Base-by-base conservation (phyloP, 2,329 filamentous ascomycete species). In the Venturia pyrina region DNA sequence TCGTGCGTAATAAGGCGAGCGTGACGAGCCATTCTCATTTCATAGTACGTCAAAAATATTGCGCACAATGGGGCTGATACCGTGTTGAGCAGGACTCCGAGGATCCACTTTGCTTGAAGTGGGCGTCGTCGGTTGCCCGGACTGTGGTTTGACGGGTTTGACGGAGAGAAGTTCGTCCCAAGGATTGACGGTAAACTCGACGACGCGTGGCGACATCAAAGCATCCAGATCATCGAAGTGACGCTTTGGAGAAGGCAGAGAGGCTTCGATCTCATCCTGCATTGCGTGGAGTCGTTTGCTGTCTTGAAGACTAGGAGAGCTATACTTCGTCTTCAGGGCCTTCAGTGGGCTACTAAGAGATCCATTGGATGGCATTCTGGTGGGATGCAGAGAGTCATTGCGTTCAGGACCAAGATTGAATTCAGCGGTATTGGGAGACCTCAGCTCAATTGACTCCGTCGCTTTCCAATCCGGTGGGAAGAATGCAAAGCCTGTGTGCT, bases 31-130 rank as follows among this genome's bases (percentile, higher is more conserved):
- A 13, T 5, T 59, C 28, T 59, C 53, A n/a, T 21, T 61, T 82
- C 81, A 92, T 75, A 93, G 79, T 63, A 91, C 80, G 72, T 92
- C 89, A 73, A 90, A 88, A 71, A 93, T 93, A 67, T 88, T 92
- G 66, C 89, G 82, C 63, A 87, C 85, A 68, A 93, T 92, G 3
- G 89, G 88, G 66, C 85, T 86, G 73, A 89, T 88, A 48, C 89
- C 89, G 71, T 84, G 85, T 15, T 88, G 89, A 0, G 89, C 87
- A 19, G 89, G 89, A 73, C 89, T 92, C 70, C 90, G 80, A 17
- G 90, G 90, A 72, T 93, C 89, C 17, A 80, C 80, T 13, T 84
- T 81, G 28, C 41, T 32, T 85, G 71, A 80, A 78, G 8, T 79
- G 78, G 65, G 80, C 78, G 78, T 65, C 81, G 84, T 65, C 81